phyloP scores from a whole-genome alignment of 116 monocot genomes.

The Iris pallida region DNA sequence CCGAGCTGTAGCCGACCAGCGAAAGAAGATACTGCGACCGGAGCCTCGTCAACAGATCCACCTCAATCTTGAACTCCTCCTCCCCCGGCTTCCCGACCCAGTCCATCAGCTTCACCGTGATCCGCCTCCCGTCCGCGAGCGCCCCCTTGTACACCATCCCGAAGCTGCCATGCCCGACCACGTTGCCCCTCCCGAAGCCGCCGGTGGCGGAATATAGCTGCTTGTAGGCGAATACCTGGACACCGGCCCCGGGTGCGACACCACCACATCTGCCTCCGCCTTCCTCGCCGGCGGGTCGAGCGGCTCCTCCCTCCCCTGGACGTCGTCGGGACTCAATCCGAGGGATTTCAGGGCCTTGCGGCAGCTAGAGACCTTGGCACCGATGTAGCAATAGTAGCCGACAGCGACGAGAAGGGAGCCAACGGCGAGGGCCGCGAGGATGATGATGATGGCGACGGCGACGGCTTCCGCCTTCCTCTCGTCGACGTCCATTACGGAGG shows the following conservation, averaged over 20 bases:
- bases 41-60: conserved; percentile 82
- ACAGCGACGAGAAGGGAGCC: conserved; percentile 70
- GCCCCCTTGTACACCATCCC: conserved; percentile 80
- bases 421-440: conserved; percentile 66
- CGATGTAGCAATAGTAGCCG: conserved; percentile 94
- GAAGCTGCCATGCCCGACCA: conserved; percentile 89
- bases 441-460: conserved; percentile 60
- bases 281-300: conserved; percentile 6
- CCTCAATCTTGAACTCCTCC: conserved; percentile 98
- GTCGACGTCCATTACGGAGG: conserved; percentile 22
- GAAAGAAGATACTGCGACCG: conserved; percentile 66
- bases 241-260: conserved; percentile 35
- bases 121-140: conserved; percentile 74
- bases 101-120: conserved; percentile 97
- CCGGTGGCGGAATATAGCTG: conserved; percentile 79
- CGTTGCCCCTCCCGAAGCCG: conserved; percentile 74
- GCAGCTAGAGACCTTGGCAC: conserved; percentile 64
- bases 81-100: conserved; percentile 81
- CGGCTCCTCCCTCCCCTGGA: conserved; percentile 7
- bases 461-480: conserved; percentile 32
- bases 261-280: conserved; percentile 10
- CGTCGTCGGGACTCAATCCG: no score
- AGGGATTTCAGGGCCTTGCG: conserved; percentile 42
- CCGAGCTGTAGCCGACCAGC: conserved; percentile 84
- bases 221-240: conserved; percentile 74